phyloP scores from a whole-genome alignment of 345 rosid species.

The Hibiscus trionum region DNA sequence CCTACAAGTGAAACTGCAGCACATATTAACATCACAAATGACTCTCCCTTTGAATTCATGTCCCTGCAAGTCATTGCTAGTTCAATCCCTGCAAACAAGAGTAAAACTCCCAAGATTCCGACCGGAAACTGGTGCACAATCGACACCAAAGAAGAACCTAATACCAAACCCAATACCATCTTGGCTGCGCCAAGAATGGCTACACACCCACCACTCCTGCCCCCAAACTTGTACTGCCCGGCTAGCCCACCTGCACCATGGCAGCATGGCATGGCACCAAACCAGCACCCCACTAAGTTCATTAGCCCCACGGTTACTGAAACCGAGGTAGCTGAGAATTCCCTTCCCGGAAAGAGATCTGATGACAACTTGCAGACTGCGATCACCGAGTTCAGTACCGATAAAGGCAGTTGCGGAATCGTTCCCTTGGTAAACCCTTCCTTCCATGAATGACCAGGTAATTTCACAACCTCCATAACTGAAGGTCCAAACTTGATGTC shows the following conservation, averaged over 20 bases:
- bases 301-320: conserved; percentile 64
- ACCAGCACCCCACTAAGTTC: conserved; percentile 88
- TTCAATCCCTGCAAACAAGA: conserved; percentile 76
- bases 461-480: conserved; percentile 34
- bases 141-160: conserved; percentile 63
- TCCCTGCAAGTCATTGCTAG: conserved; percentile 76
- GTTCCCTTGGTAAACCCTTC: conserved; percentile 74
- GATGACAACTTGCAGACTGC: conserved; percentile 72
- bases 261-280: conserved; percentile 86
- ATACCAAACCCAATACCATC: conserved; percentile 46
- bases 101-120: conserved; percentile 60
- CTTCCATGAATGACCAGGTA: conserved; percentile 55
- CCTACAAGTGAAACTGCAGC: conserved; percentile 60
- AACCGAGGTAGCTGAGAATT: conserved; percentile 58
- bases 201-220: conserved; percentile 82
- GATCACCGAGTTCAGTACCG: conserved; percentile 74
- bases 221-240: conserved; percentile 84
- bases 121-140: conserved; percentile 68
- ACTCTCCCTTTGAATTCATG: conserved; percentile 66
- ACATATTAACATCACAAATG: conserved; percentile 65
- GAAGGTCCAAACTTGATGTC: conserved; percentile 58
- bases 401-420: conserved; percentile 71
- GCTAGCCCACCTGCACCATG: conserved; percentile 91
- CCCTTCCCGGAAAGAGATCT: conserved; percentile 69
- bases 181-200: conserved; percentile 63